Percentiles rank a stretch among this genome's conserved stretches.
phyloP scores from a whole-genome alignment of 495 filamentous ascomycete species.

The Tetracladium marchalianum region DNA sequence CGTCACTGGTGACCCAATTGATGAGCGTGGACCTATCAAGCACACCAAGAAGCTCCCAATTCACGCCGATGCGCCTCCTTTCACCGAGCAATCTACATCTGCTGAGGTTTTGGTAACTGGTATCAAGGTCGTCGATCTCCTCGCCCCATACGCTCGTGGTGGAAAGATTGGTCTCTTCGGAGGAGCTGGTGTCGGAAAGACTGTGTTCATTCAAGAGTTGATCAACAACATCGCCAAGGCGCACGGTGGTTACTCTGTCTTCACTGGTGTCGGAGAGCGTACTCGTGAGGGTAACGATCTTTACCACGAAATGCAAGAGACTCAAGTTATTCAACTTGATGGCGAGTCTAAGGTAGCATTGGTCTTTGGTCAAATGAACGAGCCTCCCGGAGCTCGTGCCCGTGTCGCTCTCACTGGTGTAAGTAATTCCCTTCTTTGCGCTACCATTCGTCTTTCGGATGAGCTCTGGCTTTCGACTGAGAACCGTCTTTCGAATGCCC shows the following conservation, averaged over 20 bases:
- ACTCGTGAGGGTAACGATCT: constrained; percentile 99
- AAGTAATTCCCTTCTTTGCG: not conserved
- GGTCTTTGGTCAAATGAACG: constrained; percentile 99
- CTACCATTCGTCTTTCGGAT: too few species aligned
- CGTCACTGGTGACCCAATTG: constrained; percentile 99
- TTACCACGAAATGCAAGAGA: constrained; percentile 99
- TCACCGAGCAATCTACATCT: constrained; percentile 88
- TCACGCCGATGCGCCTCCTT: constrained; percentile 84
- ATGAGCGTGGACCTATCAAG: constrained; percentile 98
- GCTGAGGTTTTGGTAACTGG: constrained; percentile 96
- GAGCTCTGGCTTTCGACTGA: too few species aligned
- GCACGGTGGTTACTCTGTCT: constrained; percentile 99
- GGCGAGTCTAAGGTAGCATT: constrained; percentile 99
- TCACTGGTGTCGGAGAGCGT: constrained; percentile 99
- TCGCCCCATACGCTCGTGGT: constrained; percentile 99
- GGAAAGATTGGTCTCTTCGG: constrained; percentile 99
- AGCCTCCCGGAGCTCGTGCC: constrained; percentile 98
- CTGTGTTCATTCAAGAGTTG: constrained; percentile 99
- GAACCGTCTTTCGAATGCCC: too few species aligned
- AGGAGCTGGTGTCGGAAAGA: constrained; percentile 99
- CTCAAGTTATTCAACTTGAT: constrained; percentile 96
- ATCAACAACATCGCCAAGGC: constrained; percentile 99
- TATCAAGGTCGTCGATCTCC: constrained; percentile 99
- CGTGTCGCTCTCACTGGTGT: constrained; percentile 90
- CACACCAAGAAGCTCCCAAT: constrained; percentile 76